Base-by-base conservation (phyloP, 2,329 filamentous ascomycete species). In the Fusarium setosum region DNA sequence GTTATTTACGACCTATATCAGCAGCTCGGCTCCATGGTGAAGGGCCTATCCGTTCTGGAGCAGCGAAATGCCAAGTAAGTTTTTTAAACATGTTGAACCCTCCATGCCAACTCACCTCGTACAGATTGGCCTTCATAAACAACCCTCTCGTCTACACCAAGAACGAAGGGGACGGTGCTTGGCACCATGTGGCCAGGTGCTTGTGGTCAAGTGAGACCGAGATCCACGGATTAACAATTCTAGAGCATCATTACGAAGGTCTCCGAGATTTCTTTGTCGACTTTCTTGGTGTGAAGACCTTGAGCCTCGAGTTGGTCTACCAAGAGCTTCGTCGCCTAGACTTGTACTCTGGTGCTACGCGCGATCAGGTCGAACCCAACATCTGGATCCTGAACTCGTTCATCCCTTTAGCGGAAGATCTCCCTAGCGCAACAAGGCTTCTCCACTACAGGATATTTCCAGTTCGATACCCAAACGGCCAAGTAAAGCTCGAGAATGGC, bases 211-310 rank as follows among this genome's bases (percentile, higher is more conserved):
- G 41, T 23, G 10, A 40, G 6, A 54, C 10, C 7, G 37, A 20
- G 10, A 20, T 59, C n/a, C 13, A 24, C 6, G 41, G 49, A 2
- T 42, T 31, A 24, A 32, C 6, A 11, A 21, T 35, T 3, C 21
- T 59, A 11, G n/a, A 24, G 13, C 17, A 40, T 1, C 18, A 38
- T 17, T 59, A 59, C 26, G 42, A 47, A 10, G 6, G 18, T 18
- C 37, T 59, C n/a, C 8, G 35, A 23, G 21, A 40, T 3, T 59
- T 54, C 26, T 54, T 59, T 18, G 41, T 59, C 9, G 12, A 54
- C 6, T 47, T 47, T 20, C 40, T 59, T 11, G 49, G 49, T 26
- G 56, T 54, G 3, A 31, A 59, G 11, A 42, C 20, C 11, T 49
- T 59, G 1, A 40, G 15, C 17, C 13, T 54, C 2, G 48, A 54